Evolutionary conservation across 2,329 filamentous ascomycete genomes (phyloP), one percentile per base, ranked within the genome.

Genomic region (Bisporella sp.): DNA sequence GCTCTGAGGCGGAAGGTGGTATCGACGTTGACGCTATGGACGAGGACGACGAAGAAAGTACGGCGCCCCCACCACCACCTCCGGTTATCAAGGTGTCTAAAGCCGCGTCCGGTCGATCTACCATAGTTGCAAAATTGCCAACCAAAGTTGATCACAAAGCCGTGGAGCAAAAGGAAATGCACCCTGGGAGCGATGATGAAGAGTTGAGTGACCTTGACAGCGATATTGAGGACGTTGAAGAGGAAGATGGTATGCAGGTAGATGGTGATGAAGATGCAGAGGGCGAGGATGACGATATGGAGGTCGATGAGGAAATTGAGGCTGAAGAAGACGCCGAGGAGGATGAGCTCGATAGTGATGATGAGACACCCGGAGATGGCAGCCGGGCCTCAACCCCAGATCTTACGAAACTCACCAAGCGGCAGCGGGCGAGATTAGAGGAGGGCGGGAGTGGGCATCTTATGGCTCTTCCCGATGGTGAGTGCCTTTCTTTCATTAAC

Each of bases 361-460:
- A 65, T 49, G 64, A 66, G 41, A 59, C 73, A 5, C 71, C 75
- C 29, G 71, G 69, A 42, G 72, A 70, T 47, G 71, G 74, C 45
- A 80, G 76, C 49, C 69, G 78, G 54, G 73, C 70, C 45, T 76
- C 76, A 40, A 83, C 81, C 1, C 80, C 81, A 4, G 82, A 87
- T 62, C 67, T 81, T 29, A 81, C 71, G 64, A 84, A 82, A 62
- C 72, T 87, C 67, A 89, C 85, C 12, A 81, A 84, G 60, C 73
- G 85, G 46, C 85, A 89, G 68, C 71, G 83, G 49, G 81, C 81
- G 2, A 73, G 74, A 48, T 69, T 76, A 40, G 73, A 79, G 48
- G 73, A 82, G 46, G 71, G 72, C 13, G 73, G 73, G 31, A 65
- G 64, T 50, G 66, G 65, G 2, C 62, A 66, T 57, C 53, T 74